Evolutionary conservation across 1,284 basidiomycete species (phyloP).

Genomic region (Golubevia sp.): DNA sequence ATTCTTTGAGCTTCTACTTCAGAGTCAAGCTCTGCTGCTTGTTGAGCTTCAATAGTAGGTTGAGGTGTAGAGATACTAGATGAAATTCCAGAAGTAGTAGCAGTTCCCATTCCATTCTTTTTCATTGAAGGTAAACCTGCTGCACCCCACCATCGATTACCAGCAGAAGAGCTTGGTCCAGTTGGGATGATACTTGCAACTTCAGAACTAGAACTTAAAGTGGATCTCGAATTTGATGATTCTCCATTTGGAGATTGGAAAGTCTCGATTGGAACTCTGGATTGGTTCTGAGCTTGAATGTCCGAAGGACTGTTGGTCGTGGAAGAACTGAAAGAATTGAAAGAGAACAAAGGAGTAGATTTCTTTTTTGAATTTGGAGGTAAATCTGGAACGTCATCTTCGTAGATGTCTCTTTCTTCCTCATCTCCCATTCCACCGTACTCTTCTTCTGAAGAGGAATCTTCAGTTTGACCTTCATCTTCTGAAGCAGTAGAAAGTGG

Average conservation of each 20-base stretch:
- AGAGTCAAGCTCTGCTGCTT: background rate
- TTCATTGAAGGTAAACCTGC: background rate
- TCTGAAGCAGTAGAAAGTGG: background rate
- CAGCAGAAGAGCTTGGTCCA: background rate
- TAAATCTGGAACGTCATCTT: background rate
- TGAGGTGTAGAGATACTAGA: background rate
- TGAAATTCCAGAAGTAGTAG: background rate
- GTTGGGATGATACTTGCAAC: background rate
- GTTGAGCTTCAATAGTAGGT: background rate
- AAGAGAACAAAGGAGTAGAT: background rate
- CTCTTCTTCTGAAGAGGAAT: background rate
- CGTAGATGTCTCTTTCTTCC: background rate
- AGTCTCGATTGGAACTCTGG: background rate
- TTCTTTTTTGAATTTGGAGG: background rate
- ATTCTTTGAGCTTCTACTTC: background rate
- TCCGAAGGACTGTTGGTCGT: background rate
- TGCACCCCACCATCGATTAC: background rate
- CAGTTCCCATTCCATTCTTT: background rate
- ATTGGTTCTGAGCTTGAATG: background rate
- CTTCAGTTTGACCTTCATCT: background rate
- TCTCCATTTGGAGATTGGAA: background rate
- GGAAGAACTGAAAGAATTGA: background rate
- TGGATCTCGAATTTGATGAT: background rate
- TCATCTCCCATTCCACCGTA: background rate
- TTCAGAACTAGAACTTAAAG: background rate